Evolutionary conservation across 306 rosid genomes (phyloP).

Genomic region (Ormosia semicastrata): DNA sequence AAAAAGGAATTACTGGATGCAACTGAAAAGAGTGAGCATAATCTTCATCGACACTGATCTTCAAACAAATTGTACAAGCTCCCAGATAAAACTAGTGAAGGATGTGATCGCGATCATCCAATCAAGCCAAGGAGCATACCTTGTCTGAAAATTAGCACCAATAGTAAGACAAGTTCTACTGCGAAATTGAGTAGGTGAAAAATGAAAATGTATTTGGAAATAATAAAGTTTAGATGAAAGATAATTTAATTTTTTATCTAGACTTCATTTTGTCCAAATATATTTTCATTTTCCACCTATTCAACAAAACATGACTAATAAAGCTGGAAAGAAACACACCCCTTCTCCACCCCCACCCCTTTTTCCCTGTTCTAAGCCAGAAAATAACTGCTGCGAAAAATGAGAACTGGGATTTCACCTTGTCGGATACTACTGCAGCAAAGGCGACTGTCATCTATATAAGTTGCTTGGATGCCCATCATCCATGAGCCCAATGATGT

Average conservation of each 20-base stretch:
- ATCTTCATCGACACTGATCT: conserved; percentile 27
- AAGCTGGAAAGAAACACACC: not conserved
- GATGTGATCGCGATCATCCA: not conserved
- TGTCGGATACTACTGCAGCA: conserved; percentile 85
- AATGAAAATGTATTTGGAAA: not conserved
- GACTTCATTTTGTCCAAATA: not conserved
- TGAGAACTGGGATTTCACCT: conserved; percentile 52
- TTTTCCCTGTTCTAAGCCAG: not conserved
- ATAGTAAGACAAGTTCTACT: conserved; percentile 21
- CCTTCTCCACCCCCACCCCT: not conserved
- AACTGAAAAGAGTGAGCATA: conserved; percentile 23
- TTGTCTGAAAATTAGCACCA: conserved; percentile 60
- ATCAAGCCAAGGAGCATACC: conserved; percentile 80
- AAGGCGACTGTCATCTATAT: conserved; percentile 90
- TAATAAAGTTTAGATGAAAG: not conserved
- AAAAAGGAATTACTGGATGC: conserved; percentile 12
- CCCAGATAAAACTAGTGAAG: not conserved
- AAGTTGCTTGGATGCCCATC: conserved; percentile 91
- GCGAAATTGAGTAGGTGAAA: not conserved
- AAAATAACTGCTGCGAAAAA: not conserved
- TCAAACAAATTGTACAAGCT: not conserved
- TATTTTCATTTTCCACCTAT: not conserved
- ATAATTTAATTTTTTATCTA: not conserved
- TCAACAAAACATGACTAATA: not conserved
- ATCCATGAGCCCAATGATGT: conserved; percentile 94